These are phyloP conservation scores for Aspergillus fijiensis DNA, from an alignment of 2,329 filamentous ascomycete species.

Conservation along the genomic window DNA sequence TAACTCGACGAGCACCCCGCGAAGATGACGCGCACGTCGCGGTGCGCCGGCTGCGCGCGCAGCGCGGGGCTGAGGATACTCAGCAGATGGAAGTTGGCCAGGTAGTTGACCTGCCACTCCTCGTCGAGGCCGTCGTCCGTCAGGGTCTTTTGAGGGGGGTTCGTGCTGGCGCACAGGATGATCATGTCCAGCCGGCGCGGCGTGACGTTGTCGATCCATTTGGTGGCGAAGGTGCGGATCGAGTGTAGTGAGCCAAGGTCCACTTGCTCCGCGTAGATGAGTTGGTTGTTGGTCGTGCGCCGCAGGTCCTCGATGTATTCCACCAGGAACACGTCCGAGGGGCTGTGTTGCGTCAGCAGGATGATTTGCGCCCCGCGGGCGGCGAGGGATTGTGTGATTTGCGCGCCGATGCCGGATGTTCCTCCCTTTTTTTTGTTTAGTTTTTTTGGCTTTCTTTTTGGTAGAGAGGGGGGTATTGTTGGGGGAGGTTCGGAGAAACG, in stretches of 20 bases:
- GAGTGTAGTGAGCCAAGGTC: constrained; percentile 86
- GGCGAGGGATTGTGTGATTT: constrained; percentile 72
- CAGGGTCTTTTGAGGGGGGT: constrained; percentile 57
- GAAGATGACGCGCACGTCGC: constrained; percentile 86
- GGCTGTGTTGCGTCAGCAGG: constrained; percentile 78
- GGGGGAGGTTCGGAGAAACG: not conserved
- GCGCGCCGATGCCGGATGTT: constrained; percentile 86
- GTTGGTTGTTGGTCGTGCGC: constrained; percentile 70
- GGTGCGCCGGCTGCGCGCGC: constrained; percentile 85
- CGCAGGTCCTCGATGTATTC: constrained; percentile 92
- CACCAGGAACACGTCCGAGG: constrained; percentile 81
- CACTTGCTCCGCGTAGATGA: constrained; percentile 94
- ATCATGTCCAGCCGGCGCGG: constrained; percentile 87
- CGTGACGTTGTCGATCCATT: constrained; percentile 95
- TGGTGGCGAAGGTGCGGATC: constrained; percentile 88
- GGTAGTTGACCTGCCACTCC: constrained; percentile 92
- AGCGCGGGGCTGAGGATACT: constrained; percentile 88
- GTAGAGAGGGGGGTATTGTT: not conserved
- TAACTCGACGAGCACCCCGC: constrained; percentile 80
- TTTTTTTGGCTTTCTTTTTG: constrained; percentile 36
- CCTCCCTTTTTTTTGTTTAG: constrained; percentile 59
- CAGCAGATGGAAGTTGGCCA: constrained; percentile 92
- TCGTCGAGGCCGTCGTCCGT: constrained; percentile 81
- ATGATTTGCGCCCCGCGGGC: constrained; percentile 83
- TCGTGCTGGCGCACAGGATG: constrained; percentile 77